Conservation (phyloP, 2,329 filamentous ascomycete species). For the Aureobasidium sp. region DNA sequence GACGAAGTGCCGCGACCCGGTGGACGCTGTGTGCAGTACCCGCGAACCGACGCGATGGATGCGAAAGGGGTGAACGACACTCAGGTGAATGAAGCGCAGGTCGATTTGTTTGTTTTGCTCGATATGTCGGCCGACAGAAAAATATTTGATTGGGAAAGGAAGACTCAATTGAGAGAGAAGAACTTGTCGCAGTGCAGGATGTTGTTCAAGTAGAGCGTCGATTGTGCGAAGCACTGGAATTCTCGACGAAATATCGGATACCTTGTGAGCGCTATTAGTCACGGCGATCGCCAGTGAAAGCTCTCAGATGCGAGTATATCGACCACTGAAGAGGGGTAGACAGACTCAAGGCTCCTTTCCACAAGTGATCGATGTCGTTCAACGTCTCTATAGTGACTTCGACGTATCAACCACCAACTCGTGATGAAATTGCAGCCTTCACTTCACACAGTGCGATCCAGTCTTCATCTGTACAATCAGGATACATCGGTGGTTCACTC, state of each 20-base stretch:
- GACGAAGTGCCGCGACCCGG: too few relatives aligned
- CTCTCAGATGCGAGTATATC: too few relatives aligned
- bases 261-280: not conserved
- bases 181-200: not conserved
- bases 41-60: too few relatives aligned
- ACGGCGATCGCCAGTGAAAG: not conserved
- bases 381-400: not conserved
- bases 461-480: constrained; percentile 12
- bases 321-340: not conserved
- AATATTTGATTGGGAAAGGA: not conserved
- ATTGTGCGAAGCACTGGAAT: not conserved
- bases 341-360: not conserved
- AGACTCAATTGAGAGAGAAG: not conserved
- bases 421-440: not conserved
- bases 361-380: not conserved
- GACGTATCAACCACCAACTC: not conserved
- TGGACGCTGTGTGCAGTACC: too few relatives aligned
- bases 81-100: too few relatives aligned
- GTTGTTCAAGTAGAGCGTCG: not conserved
- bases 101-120: too few relatives aligned
- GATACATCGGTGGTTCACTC: not conserved
- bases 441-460: constrained; percentile 6
- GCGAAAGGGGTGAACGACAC: too few relatives aligned
- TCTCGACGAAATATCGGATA: not conserved
- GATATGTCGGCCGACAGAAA: too few relatives aligned